These are phyloP conservation scores for Pleurotus citrinopileatus DNA, from an alignment of 768 basidiomycete genomes.

Conservation along the genomic window DNA sequence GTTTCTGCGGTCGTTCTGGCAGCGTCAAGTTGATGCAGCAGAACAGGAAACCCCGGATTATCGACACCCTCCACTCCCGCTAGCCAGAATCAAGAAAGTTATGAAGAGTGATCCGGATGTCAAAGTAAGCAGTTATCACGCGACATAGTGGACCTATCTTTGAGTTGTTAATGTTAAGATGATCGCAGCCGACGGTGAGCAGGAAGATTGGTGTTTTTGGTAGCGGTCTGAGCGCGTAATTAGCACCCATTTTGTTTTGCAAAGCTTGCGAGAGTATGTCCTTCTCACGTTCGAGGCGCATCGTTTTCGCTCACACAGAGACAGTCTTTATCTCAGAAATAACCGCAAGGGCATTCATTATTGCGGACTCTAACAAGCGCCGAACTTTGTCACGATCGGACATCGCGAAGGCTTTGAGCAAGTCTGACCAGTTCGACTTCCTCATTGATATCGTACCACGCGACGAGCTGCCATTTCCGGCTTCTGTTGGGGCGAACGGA, in stretches of 20 bases:
- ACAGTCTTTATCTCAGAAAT: constrained; percentile 97
- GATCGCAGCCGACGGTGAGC: constrained; percentile 93
- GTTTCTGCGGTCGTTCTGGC: constrained; percentile 88
- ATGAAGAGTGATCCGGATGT: constrained; percentile 99
- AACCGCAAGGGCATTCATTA: constrained; percentile 91
- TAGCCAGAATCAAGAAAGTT: constrained; percentile 97
- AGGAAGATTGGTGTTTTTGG: constrained; percentile 7
- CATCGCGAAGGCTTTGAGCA: constrained; percentile 88
- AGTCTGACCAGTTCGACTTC: constrained; percentile 97
- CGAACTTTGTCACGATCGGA: constrained; percentile 93
- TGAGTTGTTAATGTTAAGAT: constrained; percentile 50
- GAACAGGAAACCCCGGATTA: constrained; percentile 90
- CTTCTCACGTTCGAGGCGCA: background rate
- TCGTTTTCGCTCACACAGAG: background rate
- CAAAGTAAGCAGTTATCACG: constrained; percentile 57
- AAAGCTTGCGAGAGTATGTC: constrained; percentile 97
- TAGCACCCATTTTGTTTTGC: constrained; percentile 93
- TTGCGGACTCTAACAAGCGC: constrained; percentile 93
- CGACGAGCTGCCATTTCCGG: constrained; percentile 55
- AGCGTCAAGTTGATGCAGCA: constrained; percentile 79
- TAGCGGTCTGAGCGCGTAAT: constrained; percentile 15
- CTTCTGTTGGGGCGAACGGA: background rate
- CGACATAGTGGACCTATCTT: constrained; percentile 11
- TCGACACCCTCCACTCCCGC: constrained; percentile 81
- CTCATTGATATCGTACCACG: constrained; percentile 94